Conservation (phyloP, 2,329 filamentous ascomycete genomes). For the Fonsecaea nubica region DNA sequence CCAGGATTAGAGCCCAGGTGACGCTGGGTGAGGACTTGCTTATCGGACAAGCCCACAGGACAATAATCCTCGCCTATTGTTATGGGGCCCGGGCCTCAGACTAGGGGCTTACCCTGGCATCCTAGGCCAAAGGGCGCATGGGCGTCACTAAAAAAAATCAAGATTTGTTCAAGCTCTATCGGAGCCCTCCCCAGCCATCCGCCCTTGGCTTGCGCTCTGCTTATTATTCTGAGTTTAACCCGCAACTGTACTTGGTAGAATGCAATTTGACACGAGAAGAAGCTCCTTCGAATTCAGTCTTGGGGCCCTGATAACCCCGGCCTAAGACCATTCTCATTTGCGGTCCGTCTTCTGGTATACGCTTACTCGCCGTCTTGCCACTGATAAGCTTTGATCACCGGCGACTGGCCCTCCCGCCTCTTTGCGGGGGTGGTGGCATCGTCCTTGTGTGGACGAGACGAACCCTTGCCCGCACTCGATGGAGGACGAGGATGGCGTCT, state of each 20-base stretch:
- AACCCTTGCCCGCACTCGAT: conserved; percentile 3
- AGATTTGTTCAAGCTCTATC: conserved; percentile 4
- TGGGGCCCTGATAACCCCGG: background rate
- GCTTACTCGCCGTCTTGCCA: conserved; percentile 17
- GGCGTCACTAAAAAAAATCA: conserved; percentile 6
- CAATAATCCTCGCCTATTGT: background rate
- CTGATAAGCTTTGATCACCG: conserved; percentile 25
- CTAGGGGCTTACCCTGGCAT: background rate
- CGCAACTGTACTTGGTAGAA: background rate
- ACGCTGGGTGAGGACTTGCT: conserved; percentile 6
- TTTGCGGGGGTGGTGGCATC: conserved; percentile 13
- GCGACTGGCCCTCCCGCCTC: conserved; percentile 7
- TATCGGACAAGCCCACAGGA: conserved; percentile 13
- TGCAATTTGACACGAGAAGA: background rate
- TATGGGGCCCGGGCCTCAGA: background rate
- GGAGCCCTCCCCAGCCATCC: background rate
- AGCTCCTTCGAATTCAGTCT: background rate
- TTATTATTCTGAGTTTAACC: background rate
- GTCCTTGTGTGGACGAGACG: conserved; percentile 7
- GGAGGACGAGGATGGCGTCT: background rate
- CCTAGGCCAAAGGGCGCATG: background rate
- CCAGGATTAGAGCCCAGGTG: background rate
- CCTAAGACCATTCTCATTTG: conserved; percentile 1
- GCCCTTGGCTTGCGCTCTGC: background rate
- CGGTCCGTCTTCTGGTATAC: background rate